Base-by-base conservation (phyloP, 768 basidiomycete species). In the Coprinopsis cinerea region DNA sequence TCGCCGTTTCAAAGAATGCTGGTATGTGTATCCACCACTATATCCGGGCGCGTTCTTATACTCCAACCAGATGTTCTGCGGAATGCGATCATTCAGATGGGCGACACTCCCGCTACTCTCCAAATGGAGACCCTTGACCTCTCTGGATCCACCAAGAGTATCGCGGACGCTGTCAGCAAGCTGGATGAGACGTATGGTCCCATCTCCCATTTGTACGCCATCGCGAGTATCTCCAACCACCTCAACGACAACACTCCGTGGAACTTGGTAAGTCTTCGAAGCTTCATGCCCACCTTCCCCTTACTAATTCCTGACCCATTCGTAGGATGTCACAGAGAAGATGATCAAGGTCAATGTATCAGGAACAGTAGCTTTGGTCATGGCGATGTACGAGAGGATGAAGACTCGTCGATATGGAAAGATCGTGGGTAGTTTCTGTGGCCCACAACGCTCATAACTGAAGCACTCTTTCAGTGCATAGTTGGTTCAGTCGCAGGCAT, bases 351-450 rank as follows among this genome's bases (percentile, higher is more conserved):
- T 61, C 35, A 64, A 68, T 24, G 58, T 68, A 22, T 52, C 56
- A n/a, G 64, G 64, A 0, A 62, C 59, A 1, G 53, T 61, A 23
- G 47, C 61, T 2, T 49, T 61, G 15, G 52, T 61, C 27, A 49
- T 65, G 34, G 54, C 65, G 1, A 59, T 60, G 51, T 67, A 55
- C 37, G 64, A 66, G 27, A 52, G 60, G 43, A 67, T 68, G 67
- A 65, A 61, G 42, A 35, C 36, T 13, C 61, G 64, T 11, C 27
- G 55, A 25, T 62, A 59, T 23, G 64, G 66, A 10, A 65, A 59
- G 30, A 67, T 65, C 34, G 65, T 67, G 24, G 23, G 63, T 54
- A 7, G 20, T 10, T 25, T 20, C 26, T 9, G 2, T 27, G 24
- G 2, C 23, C 1, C 10, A 15, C 14, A 36, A 40, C 10, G 2